Base-by-base conservation (phyloP, 495 filamentous ascomycete species). In the Chaetomium cochliodes region DNA sequence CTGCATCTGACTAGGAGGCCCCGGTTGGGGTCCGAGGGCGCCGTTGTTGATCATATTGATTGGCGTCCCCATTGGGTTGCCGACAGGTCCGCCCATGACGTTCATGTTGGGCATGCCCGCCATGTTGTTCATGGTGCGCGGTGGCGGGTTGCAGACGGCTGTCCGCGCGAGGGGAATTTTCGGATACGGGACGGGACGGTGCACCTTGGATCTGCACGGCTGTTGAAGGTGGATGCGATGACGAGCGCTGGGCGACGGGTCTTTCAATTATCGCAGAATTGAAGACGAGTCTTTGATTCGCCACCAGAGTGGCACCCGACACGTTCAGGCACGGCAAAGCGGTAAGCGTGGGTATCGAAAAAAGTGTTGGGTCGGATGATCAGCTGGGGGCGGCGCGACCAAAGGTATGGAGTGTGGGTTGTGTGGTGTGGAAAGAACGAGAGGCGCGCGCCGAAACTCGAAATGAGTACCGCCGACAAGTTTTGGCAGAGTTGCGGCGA, bases 31-130 rank as follows among this genome's bases (percentile, higher is more conserved):
- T 16, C 67, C 71, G 18, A 81, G 59, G 12, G 71, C 81, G 70
- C 85, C 85, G 71, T 88, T 90, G 72, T 86, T 88, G 80, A 90
- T 89, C 85, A 92, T 89, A 16, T 85, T 85, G 73, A 89, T 85
- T 61, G 86, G 77, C 25, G 67, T 82, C 61, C 83, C 79, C 56
- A 88, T 87, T 16, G 86, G 85, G 64, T 84, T 50, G 20, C 46
- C 87, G 60, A 86, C 87, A 70, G 83, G 81, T 74, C 82, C 78
- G 71, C 84, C 87, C 81, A 90, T 88, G 65, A 47, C 26, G 41
- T 76, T 77, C 80, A 89, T 86, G 72, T 87, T 88, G 73, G 68
- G 68, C 52, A 72, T 70, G 30, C 58, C 58, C 22, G 68, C 66
- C 71, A 90, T 84, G 77, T 87, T 86, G 71, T 91, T 92, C 88